Evolutionary conservation across 495 filamentous ascomycete species (phyloP).

Genomic region (Talaromyces thailandensis): DNA sequence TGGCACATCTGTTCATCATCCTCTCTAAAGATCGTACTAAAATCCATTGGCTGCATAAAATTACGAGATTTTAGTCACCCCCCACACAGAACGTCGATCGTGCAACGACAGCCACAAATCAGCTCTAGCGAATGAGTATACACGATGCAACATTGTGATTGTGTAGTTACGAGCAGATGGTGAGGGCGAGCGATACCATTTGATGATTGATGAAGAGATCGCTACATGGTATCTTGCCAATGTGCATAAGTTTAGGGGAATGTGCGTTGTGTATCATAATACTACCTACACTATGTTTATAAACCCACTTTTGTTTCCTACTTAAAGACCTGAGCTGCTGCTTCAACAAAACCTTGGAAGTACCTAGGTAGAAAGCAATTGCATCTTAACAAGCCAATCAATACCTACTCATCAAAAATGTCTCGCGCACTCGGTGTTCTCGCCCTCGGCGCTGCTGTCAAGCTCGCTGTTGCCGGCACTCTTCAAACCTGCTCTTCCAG

Average conservation of each 20-base stretch:
- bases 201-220: background rate
- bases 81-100: background rate
- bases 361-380: background rate
- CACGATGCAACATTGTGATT: constrained; percentile 3
- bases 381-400: background rate
- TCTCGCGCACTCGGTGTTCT: background rate
- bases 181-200: background rate
- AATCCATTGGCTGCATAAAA: background rate
- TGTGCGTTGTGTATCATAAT: background rate
- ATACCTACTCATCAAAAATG: background rate
- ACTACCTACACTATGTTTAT: background rate
- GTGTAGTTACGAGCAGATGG: background rate
- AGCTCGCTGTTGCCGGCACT: background rate
- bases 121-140: background rate
- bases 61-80: background rate
- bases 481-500: constrained; percentile 3
- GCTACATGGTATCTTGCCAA: background rate
- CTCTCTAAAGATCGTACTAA: background rate
- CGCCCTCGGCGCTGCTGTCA: background rate
- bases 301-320: background rate
- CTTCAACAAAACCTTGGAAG: background rate
- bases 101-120: background rate
- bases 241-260: background rate
- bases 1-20: background rate
- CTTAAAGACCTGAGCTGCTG: background rate